Evolutionary conservation across 1,284 basidiomycete genomes (phyloP).

Genomic region (Gomphus bonarii): DNA sequence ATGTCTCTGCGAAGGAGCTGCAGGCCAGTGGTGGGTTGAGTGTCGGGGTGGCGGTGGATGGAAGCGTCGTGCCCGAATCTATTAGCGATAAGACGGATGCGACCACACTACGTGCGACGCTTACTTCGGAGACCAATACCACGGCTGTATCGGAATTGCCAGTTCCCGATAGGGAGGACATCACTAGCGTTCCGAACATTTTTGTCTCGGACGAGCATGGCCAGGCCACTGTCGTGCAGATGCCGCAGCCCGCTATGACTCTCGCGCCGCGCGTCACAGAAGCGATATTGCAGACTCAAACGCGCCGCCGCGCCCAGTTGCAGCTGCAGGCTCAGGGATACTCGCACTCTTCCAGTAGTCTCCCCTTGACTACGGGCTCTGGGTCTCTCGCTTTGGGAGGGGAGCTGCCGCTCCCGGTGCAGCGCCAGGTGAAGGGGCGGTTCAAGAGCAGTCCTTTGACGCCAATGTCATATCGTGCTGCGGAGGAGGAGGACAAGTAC

Average conservation of each 20-base stretch:
- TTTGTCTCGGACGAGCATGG: neutral
- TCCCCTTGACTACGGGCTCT: neutral
- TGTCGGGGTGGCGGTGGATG: neutral
- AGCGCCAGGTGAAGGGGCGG: slow-evolving; percentile 1
- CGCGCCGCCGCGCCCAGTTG: slow-evolving; percentile 3
- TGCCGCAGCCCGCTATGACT: neutral
- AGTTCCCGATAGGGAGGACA: neutral
- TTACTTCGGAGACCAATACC: neutral
- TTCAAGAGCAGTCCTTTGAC: slow-evolving; percentile 10
- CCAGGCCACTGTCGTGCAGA: neutral
- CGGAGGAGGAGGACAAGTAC: neutral
- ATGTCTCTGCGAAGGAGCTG: neutral
- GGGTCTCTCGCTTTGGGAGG: neutral
- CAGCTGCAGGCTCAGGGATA: neutral
- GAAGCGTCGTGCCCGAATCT: neutral
- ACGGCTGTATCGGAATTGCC: too few relatives aligned
- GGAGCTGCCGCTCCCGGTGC: neutral
- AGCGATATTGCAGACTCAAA: slow-evolving; percentile 7
- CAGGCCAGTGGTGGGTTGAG: too few relatives aligned
- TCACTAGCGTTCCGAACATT: neutral
- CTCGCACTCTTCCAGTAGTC: neutral
- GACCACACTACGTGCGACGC: neutral
- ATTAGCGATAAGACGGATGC: neutral
- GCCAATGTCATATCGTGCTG: neutral
- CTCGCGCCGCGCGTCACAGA: slow-evolving; percentile 8